Base-by-base conservation (phyloP, 106 monocot genomes). In the Amphibolis antarctica region DNA sequence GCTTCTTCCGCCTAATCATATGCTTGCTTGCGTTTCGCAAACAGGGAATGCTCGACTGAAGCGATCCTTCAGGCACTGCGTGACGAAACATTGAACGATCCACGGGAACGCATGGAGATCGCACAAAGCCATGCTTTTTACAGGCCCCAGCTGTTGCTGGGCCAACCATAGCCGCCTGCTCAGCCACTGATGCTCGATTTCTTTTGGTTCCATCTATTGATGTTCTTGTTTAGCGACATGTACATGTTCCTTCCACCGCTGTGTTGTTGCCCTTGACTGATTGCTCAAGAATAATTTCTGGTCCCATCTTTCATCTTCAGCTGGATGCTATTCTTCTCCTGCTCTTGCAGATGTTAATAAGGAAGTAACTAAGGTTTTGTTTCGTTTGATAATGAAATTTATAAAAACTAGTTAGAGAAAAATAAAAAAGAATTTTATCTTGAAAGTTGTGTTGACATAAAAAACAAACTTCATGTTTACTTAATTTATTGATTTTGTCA, bases 81-180 rank as follows among this genome's bases (percentile, higher is more conserved):
- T 63, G 96, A 96, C 66, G 96, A 90, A 76, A 94, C 86, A 21
- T 78, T 89, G 89, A 86, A 83, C 19, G 96, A 96, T 65, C 96
- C 96, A 46, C 96, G 96, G 11, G 96, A 96, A 43, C 75, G 89
- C 60, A 89, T 96, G 42, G 96, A 96, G 74, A 86, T 96, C 20
- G 96, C 89, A 5, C 96, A 96, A 46, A 89, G 69, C 53, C 96
- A 90, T 63, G 77, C 84, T 62, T 90, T 86, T 66, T 96, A 84
- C 67, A 71, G 89, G 26, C 89, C 86, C n/a, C n/a, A n/a, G 0
- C 86, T 86, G 15, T 86, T 96, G 55, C 89, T 96, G 12, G 76
- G 86, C 18, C 71, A 90, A 75, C 81, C 84, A 57, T 62, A 44
- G 30, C 28, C 23, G 53, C 23, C 22, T 53, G 21, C 22, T 53